Evolutionary conservation across 2,329 filamentous ascomycete species (phyloP).

Genomic region (Ophiostoma angusticollis): DNA sequence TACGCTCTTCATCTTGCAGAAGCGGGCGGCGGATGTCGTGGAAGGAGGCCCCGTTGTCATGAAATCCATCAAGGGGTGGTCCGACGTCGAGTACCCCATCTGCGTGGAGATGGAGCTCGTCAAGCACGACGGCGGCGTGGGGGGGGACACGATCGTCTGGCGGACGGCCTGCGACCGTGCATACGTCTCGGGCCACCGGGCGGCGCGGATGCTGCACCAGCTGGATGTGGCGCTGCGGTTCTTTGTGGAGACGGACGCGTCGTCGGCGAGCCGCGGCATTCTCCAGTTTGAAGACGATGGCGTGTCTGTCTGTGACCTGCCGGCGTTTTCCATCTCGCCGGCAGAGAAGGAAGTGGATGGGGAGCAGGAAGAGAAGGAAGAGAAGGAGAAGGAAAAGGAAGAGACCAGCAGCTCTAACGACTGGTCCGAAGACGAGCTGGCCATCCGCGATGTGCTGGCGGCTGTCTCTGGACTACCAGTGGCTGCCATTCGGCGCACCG

Average conservation of each 20-base stretch:
- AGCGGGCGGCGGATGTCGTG: slow-evolving; percentile 12
- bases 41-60: slow-evolving; percentile 30
- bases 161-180: slow-evolving; percentile 55
- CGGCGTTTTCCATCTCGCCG: slow-evolving; percentile 32
- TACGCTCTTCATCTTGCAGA: slow-evolving; percentile 44
- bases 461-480: slow-evolving; percentile 46
- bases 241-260: slow-evolving; percentile 36
- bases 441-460: slow-evolving; percentile 36
- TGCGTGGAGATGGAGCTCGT: slow-evolving; percentile 67
- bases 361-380: neutral
- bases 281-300: slow-evolving; percentile 38
- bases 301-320: slow-evolving; percentile 55
- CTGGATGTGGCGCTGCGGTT: slow-evolving; percentile 47
- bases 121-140: slow-evolving; percentile 16
- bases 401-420: neutral
- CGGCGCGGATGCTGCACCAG: slow-evolving; percentile 37
- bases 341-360: too few relatives aligned
- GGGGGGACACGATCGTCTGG: slow-evolving; percentile 32
- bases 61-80: slow-evolving; percentile 47
- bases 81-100: slow-evolving; percentile 67
- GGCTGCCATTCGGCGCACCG: slow-evolving; percentile 39
- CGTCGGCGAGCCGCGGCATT: slow-evolving; percentile 21
- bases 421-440: slow-evolving; percentile 25
- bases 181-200: slow-evolving; percentile 34
- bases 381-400: neutral